Evolutionary conservation across 2,329 filamentous ascomycete genomes (phyloP), one percentile per base, ranked within the genome.

Genomic region (Trichoderma cornu-damae): DNA sequence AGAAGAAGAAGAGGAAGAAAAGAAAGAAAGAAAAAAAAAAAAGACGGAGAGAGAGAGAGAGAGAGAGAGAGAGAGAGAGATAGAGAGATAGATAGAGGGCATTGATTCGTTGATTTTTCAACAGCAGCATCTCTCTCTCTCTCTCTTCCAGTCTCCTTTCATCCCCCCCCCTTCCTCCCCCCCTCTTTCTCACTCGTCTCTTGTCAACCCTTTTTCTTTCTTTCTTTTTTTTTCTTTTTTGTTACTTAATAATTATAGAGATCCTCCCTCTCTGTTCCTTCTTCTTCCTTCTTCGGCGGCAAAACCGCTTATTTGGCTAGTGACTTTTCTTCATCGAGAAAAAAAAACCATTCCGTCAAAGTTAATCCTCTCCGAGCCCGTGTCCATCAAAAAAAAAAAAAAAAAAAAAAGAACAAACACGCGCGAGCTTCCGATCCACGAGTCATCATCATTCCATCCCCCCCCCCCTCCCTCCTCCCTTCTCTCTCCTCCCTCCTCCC

Each of bases 291-390:
- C 14, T 34, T 24, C 3, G 37, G 38, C n/a, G n/a, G n/a, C n/a
- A n/a, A n/a, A 44, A 32, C 26, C 37, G 38, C 46, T 14, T 9
- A 35, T n/a, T 48, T 20, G 43, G 37, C 35, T 46, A 42, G 24
- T 42, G 6, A 28, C 11, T 35, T 37, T 34, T 14, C n/a, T 34
- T 34, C 32, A 32, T 38, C 48, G 43, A 54, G 16, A 54, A n/a
- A 26, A n/a, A n/a, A n/a, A n/a, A n/a, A n/a, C n/a, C 48, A 58
- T 47, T 47, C 56, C 56, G 49, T 53, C 30, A 28, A 38, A 46
- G 49, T 54, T 54, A 51, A 38, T 57, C 54, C 46, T 37, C 46
- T 51, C 54, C 54, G 54, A 57, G 51, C 35, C 54, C n/a, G n/a
- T n/a, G n/a, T n/a, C n/a, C n/a, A n/a, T n/a, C n/a, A n/a, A n/a